Evolutionary conservation across 139 green algal species (phyloP).

Genomic region (Edaphochlamys debaryana): DNA sequence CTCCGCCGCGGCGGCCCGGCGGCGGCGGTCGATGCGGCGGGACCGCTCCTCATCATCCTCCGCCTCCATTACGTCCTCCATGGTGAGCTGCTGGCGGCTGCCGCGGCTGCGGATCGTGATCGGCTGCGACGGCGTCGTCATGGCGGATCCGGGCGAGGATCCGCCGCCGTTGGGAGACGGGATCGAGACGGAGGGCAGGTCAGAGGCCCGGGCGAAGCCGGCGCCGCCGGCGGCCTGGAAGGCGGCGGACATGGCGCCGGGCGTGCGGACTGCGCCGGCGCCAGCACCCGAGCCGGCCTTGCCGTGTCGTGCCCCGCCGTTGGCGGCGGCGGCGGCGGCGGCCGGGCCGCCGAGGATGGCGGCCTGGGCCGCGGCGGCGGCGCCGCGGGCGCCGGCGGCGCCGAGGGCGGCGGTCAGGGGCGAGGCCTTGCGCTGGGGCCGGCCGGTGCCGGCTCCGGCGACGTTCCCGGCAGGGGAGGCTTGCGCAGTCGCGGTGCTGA

Average conservation of each 20-base stretch:
- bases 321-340: too few relatives aligned
- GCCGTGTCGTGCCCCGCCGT: too few relatives aligned
- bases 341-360: too few relatives aligned
- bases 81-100: slow-evolving; percentile 38
- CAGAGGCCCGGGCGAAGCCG: neutral
- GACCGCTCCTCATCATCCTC: slow-evolving; percentile 34
- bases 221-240: neutral
- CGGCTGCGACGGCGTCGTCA: slow-evolving; percentile 8
- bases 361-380: neutral
- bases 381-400: neutral
- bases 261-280: too few relatives aligned
- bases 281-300: too few relatives aligned
- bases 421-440: neutral
- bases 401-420: neutral
- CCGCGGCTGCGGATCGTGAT: slow-evolving; percentile 28
- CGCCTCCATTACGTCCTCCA: slow-evolving; percentile 31
- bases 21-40: neutral
- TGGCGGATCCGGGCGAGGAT: neutral
- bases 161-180: too few relatives aligned
- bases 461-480: neutral
- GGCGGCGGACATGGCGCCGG: too few relatives aligned
- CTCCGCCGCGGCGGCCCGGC: neutral
- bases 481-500: neutral
- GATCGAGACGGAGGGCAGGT: neutral
- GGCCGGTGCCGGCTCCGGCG: neutral